A percentile compares a stretch with the other conserved stretches of the same genome.
Evolutionary conservation across 2,329 filamentous ascomycete species (phyloP).

Genomic region (Cytospora mali): DNA sequence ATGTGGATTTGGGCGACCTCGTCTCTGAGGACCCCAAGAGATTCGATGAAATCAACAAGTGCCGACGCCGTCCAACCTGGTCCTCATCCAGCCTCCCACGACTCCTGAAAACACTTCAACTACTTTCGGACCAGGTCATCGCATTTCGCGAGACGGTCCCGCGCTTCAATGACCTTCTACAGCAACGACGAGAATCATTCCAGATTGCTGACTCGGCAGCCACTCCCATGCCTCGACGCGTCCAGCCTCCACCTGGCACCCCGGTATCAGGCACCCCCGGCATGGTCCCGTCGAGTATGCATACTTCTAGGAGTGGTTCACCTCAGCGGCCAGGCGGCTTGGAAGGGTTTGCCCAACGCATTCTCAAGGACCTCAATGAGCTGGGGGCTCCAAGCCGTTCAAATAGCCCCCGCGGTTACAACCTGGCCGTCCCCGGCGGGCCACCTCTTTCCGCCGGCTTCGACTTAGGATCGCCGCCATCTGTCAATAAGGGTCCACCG

Average conservation of each 20-base stretch:
- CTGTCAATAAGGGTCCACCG: slow-evolving; percentile 39
- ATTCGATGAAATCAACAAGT: slow-evolving; percentile 51
- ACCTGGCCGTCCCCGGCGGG: slow-evolving; percentile 39
- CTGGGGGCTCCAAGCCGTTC: slow-evolving; percentile 56
- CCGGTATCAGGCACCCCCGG: slow-evolving; percentile 33
- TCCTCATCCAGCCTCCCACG: slow-evolving; percentile 51
- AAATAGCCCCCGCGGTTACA: slow-evolving; percentile 53
- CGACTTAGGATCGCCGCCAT: slow-evolving; percentile 38
- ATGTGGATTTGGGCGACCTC: slow-evolving; percentile 13
- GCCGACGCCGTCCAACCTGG: slow-evolving; percentile 58
- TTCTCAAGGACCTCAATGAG: slow-evolving; percentile 65
- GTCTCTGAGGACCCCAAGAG: slow-evolving; percentile 44
- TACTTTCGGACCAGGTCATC: slow-evolving; percentile 63
- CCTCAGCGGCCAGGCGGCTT: slow-evolving; percentile 57
- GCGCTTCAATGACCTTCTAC: slow-evolving; percentile 73
- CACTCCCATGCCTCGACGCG: slow-evolving; percentile 34
- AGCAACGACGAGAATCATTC: slow-evolving; percentile 65
- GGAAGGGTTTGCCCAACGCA: slow-evolving; percentile 64
- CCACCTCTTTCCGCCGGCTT: slow-evolving; percentile 31
- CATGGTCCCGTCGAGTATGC: slow-evolving; percentile 46
- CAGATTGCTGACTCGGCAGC: slow-evolving; percentile 58
- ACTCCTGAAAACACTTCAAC: slow-evolving; percentile 60
- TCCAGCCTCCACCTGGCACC: slow-evolving; percentile 31
- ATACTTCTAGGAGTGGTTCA: slow-evolving; percentile 52
- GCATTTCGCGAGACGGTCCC: slow-evolving; percentile 66